Evolutionary conservation across 2,329 filamentous ascomycete species (phyloP), one percentile per base, ranked within the genome.

Genomic region (Polychaeton citri): DNA sequence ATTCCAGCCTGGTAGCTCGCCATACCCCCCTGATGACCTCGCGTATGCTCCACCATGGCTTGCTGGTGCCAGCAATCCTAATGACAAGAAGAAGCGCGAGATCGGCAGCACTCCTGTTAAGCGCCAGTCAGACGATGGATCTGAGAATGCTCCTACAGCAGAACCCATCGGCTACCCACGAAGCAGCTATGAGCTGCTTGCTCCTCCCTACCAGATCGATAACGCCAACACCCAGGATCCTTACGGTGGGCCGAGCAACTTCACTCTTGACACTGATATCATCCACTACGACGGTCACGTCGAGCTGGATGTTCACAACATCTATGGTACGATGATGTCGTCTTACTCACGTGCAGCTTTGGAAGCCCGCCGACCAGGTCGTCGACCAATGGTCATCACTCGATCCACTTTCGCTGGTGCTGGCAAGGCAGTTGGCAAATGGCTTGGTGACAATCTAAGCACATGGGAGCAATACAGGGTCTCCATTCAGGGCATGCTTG

Each of bases 271-370:
- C 43, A 79, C 77, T 0, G 70, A 81, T 49, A 57, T 81, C 4
- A 65, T 76, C 12, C 78, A 82, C 53, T 65, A 72, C 21, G 76
- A 80, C 41, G 78, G 78, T 1, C 59, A 77, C 21, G 62, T 65
- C 16, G 72, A 79, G 56, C 81, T 81, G 48, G 81, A 85, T 46
- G 79, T 74, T 0, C 80, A 85, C 52, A 85, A 84, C 45, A 55
- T 84, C 1, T 26, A 26, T 26, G 21, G 21, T 8, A 71, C 71
- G 50, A 65, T 82, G 75, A 85, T 84, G 79, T 76, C 74, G 2
- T 57, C 64, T n/a, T 62, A 70, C 3, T 79, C 76, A 0, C 68
- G 72, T 36, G 55, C 66, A 8, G 75, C 80, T 1, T 80, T 85
- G 76, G 55, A 72, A 5, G 57, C 62, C 12, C 70, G 79, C 6